Percentiles rank a stretch among this genome's conserved stretches.
Conservation (phyloP, 2,329 filamentous ascomycete species). For the Aspergillus ruber region DNA sequence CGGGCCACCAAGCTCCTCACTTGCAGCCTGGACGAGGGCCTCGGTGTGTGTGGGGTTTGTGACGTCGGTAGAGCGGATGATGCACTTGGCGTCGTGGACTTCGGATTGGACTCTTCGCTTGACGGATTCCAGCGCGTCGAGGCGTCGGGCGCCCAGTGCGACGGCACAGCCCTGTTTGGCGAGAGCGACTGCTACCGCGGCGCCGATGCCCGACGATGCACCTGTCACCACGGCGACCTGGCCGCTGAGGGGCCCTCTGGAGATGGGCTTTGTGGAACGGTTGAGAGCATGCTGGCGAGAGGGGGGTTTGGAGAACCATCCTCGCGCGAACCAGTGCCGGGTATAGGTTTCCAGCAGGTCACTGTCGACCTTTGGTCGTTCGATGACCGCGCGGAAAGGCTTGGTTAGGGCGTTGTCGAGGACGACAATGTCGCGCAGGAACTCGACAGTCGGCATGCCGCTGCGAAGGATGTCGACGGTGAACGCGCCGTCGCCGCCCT, state of each 20-base stretch:
- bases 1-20: slow-evolving; percentile 61
- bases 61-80: slow-evolving; percentile 66
- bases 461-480: slow-evolving; percentile 73
- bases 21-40: slow-evolving; percentile 54
- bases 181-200: slow-evolving; percentile 63
- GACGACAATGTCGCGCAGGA: slow-evolving; percentile 63
- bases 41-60: slow-evolving; percentile 62
- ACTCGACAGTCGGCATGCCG: slow-evolving; percentile 71
- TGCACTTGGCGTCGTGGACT: slow-evolving; percentile 55
- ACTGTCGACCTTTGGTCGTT: slow-evolving; percentile 62
- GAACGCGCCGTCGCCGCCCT: slow-evolving; percentile 64
- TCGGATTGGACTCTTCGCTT: slow-evolving; percentile 51
- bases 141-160: slow-evolving; percentile 64
- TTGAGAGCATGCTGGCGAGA: slow-evolving; percentile 43
- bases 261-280: slow-evolving; percentile 39
- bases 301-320: slow-evolving; percentile 65
- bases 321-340: slow-evolving; percentile 72
- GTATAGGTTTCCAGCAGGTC: slow-evolving; percentile 70
- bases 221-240: slow-evolving; percentile 71
- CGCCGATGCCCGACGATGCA: slow-evolving; percentile 72
- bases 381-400: slow-evolving; percentile 51
- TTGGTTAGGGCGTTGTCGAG: slow-evolving; percentile 65
- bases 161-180: slow-evolving; percentile 66
- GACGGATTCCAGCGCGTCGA: slow-evolving; percentile 61
- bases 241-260: slow-evolving; percentile 57